Percentiles rank a stretch among this genome's conserved stretches.
These are phyloP conservation scores for Xylariaceae sp. DNA, from an alignment of 2,329 filamentous ascomycete genomes.

Conservation along the genomic window DNA sequence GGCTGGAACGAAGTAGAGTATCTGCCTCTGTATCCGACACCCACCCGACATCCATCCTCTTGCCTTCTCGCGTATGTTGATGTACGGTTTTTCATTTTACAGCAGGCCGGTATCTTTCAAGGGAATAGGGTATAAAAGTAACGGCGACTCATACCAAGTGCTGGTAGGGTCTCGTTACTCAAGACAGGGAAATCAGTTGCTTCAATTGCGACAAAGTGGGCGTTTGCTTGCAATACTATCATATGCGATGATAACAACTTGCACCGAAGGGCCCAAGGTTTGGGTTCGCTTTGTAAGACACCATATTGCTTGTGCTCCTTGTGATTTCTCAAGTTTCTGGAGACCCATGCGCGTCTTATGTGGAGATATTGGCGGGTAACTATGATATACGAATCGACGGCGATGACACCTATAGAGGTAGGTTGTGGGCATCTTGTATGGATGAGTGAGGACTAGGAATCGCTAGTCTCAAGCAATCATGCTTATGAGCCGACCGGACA, in stretches of 20 bases:
- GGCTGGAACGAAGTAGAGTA: conserved; percentile 5
- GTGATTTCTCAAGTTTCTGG: not conserved
- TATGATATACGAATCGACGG: too few species aligned
- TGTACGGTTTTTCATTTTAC: conserved; percentile 6
- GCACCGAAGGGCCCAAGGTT: conserved; percentile 18
- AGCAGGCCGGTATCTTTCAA: not conserved
- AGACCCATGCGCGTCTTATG: not conserved
- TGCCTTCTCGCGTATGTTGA: conserved; percentile 3
- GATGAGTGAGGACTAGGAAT: not conserved
- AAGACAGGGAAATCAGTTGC: conserved; percentile 27
- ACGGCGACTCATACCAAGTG: conserved; percentile 34
- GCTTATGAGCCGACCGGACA: not conserved
- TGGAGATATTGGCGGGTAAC: not conserved
- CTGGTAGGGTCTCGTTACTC: conserved; percentile 32
- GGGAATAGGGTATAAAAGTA: conserved; percentile 29
- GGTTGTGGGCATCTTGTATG: not conserved
- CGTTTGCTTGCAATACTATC: conserved; percentile 22
- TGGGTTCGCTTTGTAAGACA: conserved; percentile 6
- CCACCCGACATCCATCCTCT: not conserved
- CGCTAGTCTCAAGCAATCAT: too few species aligned
- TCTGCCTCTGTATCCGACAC: conserved; percentile 2
- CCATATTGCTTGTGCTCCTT: not conserved
- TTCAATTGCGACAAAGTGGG: conserved; percentile 24
- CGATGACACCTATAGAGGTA: too few species aligned
- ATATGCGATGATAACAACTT: conserved; percentile 22